Conservation (phyloP, 164 flowering plant species). For the Piper betle region DNA sequence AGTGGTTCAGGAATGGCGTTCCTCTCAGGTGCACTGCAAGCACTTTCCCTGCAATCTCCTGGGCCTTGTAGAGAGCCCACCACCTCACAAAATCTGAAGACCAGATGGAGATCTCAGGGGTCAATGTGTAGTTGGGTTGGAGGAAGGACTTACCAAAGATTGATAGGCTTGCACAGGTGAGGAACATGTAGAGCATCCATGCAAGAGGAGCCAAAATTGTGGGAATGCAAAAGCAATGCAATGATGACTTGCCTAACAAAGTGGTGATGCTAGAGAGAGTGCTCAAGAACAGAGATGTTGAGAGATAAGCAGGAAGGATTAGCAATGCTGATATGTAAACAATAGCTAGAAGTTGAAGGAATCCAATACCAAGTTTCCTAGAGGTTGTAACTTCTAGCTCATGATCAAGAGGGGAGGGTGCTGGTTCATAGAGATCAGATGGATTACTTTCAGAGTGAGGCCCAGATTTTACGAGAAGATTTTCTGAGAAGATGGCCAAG, state of each 20-base stretch:
- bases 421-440: slow-evolving; percentile 16
- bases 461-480: slow-evolving; percentile 36
- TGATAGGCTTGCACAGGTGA: slow-evolving; percentile 41
- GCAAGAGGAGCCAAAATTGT: slow-evolving; percentile 44
- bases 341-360: slow-evolving; percentile 39
- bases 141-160: slow-evolving; percentile 65
- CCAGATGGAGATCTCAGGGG: slow-evolving; percentile 49
- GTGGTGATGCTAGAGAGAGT: slow-evolving; percentile 10
- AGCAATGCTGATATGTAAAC: slow-evolving; percentile 32
- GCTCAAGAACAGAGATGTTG: slow-evolving; percentile 26
- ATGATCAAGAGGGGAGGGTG: slow-evolving; percentile 7
- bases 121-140: slow-evolving; percentile 50
- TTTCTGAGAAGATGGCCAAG: slow-evolving; percentile 57
- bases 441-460: slow-evolving; percentile 20
- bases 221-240: slow-evolving; percentile 21
- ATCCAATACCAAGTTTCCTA: slow-evolving; percentile 24
- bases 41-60: slow-evolving; percentile 44
- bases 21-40: slow-evolving; percentile 68
- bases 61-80: slow-evolving; percentile 76
- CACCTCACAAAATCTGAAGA: slow-evolving; percentile 53
- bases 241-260: slow-evolving; percentile 4
- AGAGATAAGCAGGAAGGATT: slow-evolving; percentile 41
- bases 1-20: slow-evolving; percentile 56
- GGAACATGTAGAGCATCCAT: slow-evolving; percentile 51
- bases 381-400: slow-evolving; percentile 19